phyloP scores from a whole-genome alignment of 257 asterid species.

The Nicotiana attenuata region DNA sequence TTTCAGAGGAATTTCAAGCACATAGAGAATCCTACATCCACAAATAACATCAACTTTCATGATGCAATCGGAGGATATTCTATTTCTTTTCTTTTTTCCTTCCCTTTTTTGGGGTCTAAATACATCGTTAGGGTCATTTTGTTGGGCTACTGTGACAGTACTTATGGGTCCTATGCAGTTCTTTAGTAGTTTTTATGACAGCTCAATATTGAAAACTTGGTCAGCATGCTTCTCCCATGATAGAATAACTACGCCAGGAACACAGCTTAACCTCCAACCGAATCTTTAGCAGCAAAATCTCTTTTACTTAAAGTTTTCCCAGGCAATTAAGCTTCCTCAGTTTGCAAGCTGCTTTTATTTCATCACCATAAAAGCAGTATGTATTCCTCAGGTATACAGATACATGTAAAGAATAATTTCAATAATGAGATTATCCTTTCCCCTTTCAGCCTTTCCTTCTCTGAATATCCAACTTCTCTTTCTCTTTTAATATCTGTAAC shows the following conservation, averaged over 20 bases:
- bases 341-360: too few species aligned
- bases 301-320: too few species aligned
- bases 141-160: not conserved
- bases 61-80: not conserved
- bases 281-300: not conserved
- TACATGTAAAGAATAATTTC: too few species aligned
- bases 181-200: not conserved
- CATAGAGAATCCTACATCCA: not conserved
- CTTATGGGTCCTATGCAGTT: not conserved
- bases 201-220: not conserved
- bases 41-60: constrained; percentile 5
- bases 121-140: not conserved
- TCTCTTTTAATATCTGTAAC: too few species aligned
- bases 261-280: not conserved
- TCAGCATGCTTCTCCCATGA: not conserved
- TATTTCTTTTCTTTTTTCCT: not conserved
- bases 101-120: not conserved
- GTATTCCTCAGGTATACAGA: too few species aligned
- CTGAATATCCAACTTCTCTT: too few species aligned
- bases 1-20: not conserved
- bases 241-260: not conserved
- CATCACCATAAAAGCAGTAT: too few species aligned
- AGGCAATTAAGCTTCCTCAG: too few species aligned
- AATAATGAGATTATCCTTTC: too few species aligned
- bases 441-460: too few species aligned